A percentile compares a stretch with the other conserved stretches of the same genome.
phyloP scores from a whole-genome alignment of 805 yeast genomes.

The Suhomyces vadensis region DNA sequence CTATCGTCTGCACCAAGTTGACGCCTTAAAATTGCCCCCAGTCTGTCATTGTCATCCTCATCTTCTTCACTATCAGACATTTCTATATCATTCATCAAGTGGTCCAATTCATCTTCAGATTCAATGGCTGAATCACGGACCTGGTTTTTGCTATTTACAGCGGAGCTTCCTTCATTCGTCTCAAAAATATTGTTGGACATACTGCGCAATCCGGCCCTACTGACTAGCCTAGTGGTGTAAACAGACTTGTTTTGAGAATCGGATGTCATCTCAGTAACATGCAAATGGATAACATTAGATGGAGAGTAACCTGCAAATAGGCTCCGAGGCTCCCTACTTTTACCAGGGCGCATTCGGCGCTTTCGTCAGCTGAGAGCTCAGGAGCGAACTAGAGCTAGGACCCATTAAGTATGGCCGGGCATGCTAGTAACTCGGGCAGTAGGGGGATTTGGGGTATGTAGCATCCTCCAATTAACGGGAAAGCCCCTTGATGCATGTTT shows the following conservation, averaged over 20 bases:
- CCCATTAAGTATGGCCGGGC: too few species aligned
- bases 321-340: too few species aligned
- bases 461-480: too few species aligned
- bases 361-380: too few species aligned
- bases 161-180: constrained; percentile 14
- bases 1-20: constrained; percentile 1
- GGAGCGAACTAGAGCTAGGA: too few species aligned
- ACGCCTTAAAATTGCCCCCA: not conserved
- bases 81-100: constrained; percentile 8
- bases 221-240: not conserved
- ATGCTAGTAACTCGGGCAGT: too few species aligned
- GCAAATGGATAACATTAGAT: not conserved
- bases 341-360: too few species aligned
- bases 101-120: constrained; percentile 18
- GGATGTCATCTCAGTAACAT: not conserved
- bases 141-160: constrained; percentile 4
- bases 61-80: constrained; percentile 11
- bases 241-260: not conserved
- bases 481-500: too few species aligned
- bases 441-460: too few species aligned
- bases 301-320: not conserved
- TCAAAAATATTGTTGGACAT: constrained; percentile 27
- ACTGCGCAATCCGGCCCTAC: not conserved
- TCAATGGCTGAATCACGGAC: constrained; percentile 15
- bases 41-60: constrained; percentile 11